Evolutionary conservation across 371 early-diverging fungal genomes (phyloP), one percentile per base, ranked within the genome.

Genomic region (Dichotomocladium elegans): DNA sequence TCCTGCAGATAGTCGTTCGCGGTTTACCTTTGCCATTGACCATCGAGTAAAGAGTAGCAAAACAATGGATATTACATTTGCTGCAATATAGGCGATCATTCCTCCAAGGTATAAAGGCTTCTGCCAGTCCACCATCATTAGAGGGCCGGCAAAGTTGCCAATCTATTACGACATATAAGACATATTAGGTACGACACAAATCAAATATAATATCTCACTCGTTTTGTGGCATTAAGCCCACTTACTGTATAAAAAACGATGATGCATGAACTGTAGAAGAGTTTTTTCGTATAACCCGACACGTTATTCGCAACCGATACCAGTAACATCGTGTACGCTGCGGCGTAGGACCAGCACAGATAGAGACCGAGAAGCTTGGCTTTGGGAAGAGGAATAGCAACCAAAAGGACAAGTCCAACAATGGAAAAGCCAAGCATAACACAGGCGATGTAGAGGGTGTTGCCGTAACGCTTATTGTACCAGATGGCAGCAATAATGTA

Each of bases 251-350:
- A 67, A 27, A 59, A 49, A 3, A 60, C 48, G 27, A 63, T 57
- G 11, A 63, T 54, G 11, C 30, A 25, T 11, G 50, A 46, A 28
- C 48, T 58, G 35, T 61, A 62, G 15, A 66, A 61, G 26, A 59
- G 47, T 31, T 66, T 66, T 33, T 66, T 66, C 2, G 66, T 66
- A 47, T 66, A 66, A 7, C 66, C 66, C 2, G 56, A 29, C 1
- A 60, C 58, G 19, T 64, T 64, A 40, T 60, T 60, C 8, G 61
- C 46, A 14, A 60, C 25, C 19, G 57, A 60, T 7, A 50, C 41
- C 10, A 59, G 19, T 15, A 64, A 34, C 15, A 64, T n/a, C 17
- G 45, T 48, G 31, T 60, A 64, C 14, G 47, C 53, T 33, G 51
- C 56, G 12, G 54, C 53, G 29, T 49, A 60, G 5, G 41, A 41